Percentiles rank a stretch among this genome's conserved stretches.
phyloP scores from a whole-genome alignment of 2,329 filamentous ascomycete genomes.

The Talaromyces sp. region DNA sequence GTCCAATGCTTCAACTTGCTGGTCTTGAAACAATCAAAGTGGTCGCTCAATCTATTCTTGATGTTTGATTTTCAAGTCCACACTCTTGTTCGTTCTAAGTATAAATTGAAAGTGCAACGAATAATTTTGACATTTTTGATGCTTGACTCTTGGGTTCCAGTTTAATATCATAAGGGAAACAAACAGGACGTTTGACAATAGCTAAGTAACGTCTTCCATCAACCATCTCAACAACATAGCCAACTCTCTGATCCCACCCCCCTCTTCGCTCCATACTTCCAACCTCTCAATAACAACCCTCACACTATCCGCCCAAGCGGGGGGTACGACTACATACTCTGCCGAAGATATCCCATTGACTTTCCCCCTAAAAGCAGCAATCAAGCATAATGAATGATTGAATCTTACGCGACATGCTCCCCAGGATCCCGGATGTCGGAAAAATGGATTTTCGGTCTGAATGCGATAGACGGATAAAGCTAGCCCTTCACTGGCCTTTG shows the following conservation, averaged over 20 bases:
- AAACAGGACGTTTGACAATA: not conserved
- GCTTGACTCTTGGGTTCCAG: not conserved
- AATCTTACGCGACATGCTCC: slow-evolving; percentile 28
- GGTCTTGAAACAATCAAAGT: slow-evolving; percentile 32
- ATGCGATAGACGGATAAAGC: slow-evolving; percentile 26
- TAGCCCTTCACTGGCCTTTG: slow-evolving; percentile 25
- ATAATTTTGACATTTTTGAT: not conserved
- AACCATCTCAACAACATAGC: slow-evolving; percentile 25
- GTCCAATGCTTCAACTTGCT: slow-evolving; percentile 46
- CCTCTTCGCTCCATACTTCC: slow-evolving; percentile 26
- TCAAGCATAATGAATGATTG: slow-evolving; percentile 26
- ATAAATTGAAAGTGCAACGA: not conserved
- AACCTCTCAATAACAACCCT: slow-evolving; percentile 25
- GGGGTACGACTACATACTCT: slow-evolving; percentile 24
- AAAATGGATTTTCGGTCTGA: slow-evolving; percentile 27
- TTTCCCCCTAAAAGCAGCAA: slow-evolving; percentile 26
- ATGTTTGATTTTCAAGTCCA: not conserved
- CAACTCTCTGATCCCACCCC: slow-evolving; percentile 25
- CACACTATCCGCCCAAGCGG: slow-evolving; percentile 25
- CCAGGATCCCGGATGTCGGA: slow-evolving; percentile 28
- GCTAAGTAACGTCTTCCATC: slow-evolving; percentile 22
- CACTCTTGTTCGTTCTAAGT: not conserved
- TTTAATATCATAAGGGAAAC: not conserved
- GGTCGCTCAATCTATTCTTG: not conserved
- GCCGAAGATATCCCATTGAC: slow-evolving; percentile 20